Percentiles rank a stretch among this genome's conserved stretches.
These are phyloP conservation scores for Malassezia psittaci DNA, from an alignment of 1,284 basidiomycete species.

Conservation along the genomic window DNA sequence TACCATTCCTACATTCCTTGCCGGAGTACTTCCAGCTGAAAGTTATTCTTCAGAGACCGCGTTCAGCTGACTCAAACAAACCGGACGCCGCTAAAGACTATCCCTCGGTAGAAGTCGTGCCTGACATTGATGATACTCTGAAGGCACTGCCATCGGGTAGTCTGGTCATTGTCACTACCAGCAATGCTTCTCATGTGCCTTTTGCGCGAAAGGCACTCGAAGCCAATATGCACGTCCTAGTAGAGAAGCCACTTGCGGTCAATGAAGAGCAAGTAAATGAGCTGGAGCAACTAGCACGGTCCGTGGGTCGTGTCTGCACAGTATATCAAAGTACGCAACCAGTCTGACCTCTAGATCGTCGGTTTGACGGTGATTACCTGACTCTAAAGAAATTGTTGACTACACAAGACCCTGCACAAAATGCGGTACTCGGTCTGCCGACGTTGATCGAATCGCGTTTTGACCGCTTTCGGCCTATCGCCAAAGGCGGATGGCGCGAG, in stretches of 20 bases:
- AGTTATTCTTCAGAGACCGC: slow-evolving; percentile 40
- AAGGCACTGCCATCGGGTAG: slow-evolving; percentile 27
- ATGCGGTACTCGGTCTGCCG: slow-evolving; percentile 34
- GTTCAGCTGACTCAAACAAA: slow-evolving; percentile 15
- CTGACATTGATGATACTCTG: slow-evolving; percentile 32
- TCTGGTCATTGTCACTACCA: slow-evolving; percentile 43
- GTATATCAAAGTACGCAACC: slow-evolving; percentile 32
- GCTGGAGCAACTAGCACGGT: slow-evolving; percentile 25
- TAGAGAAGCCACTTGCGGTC: slow-evolving; percentile 42
- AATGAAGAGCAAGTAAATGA: slow-evolving; percentile 23
- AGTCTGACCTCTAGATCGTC: slow-evolving; percentile 19
- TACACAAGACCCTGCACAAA: slow-evolving; percentile 13
- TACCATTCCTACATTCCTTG: slow-evolving; percentile 34
- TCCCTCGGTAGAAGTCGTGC: slow-evolving; percentile 27
- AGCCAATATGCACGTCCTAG: slow-evolving; percentile 38
- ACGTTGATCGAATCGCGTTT: slow-evolving; percentile 40
- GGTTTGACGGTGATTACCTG: slow-evolving; percentile 43
- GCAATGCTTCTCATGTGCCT: slow-evolving; percentile 39
- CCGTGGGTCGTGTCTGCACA: slow-evolving; percentile 34
- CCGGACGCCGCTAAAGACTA: slow-evolving; percentile 24
- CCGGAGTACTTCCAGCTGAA: slow-evolving; percentile 31
- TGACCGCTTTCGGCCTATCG: slow-evolving; percentile 39
- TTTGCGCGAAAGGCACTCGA: slow-evolving; percentile 39
- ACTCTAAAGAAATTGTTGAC: slow-evolving; percentile 34
- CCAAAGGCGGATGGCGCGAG: slow-evolving; percentile 45